These are phyloP conservation scores for Capsella bursapastoris DNA, from an alignment of 345 rosid species.

Conservation along the genomic window DNA sequence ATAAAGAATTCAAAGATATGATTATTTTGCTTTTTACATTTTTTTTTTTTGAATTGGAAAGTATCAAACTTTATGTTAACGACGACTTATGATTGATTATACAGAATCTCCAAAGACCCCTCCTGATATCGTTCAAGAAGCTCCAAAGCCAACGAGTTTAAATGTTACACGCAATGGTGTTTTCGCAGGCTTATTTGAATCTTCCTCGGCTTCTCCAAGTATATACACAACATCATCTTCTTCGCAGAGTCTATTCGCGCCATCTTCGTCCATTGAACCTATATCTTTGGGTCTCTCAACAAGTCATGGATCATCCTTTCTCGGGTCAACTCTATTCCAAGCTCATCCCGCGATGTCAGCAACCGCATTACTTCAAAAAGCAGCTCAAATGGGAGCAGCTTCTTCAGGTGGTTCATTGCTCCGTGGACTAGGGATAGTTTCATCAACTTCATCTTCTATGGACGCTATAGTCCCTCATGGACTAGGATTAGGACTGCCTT, in stretches of 20 bases:
- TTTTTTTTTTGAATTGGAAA: constrained; percentile 4
- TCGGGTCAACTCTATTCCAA: constrained; percentile 29
- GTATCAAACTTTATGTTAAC: constrained; percentile 37
- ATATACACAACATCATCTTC: constrained; percentile 51
- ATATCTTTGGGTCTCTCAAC: constrained; percentile 77
- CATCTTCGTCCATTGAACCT: constrained; percentile 55
- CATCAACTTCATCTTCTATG: constrained; percentile 59
- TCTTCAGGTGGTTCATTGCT: constrained; percentile 72
- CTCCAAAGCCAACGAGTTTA: constrained; percentile 46
- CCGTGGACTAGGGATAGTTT: constrained; percentile 73
- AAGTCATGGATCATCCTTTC: constrained; percentile 53
- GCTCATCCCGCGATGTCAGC: constrained; percentile 80
- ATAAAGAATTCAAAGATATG: constrained; percentile 34
- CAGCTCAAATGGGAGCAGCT: constrained; percentile 89
- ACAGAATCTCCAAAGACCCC: constrained; percentile 59
- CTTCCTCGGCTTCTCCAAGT: constrained; percentile 49
- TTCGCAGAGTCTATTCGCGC: constrained; percentile 42
- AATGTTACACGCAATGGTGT: constrained; percentile 48
- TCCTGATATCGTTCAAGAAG: constrained; percentile 51
- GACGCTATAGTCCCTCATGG: constrained; percentile 50
- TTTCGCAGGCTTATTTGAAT: constrained; percentile 56
- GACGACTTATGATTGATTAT: constrained; percentile 18
- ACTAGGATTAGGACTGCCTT: constrained; percentile 77
- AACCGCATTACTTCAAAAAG: constrained; percentile 93
- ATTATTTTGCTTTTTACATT: constrained; percentile 8